A percentile compares a stretch with the other conserved stretches of the same genome.
Evolutionary conservation across 148 eudicot genomes (phyloP).

Genomic region (Rhododendron kiyosumense): DNA sequence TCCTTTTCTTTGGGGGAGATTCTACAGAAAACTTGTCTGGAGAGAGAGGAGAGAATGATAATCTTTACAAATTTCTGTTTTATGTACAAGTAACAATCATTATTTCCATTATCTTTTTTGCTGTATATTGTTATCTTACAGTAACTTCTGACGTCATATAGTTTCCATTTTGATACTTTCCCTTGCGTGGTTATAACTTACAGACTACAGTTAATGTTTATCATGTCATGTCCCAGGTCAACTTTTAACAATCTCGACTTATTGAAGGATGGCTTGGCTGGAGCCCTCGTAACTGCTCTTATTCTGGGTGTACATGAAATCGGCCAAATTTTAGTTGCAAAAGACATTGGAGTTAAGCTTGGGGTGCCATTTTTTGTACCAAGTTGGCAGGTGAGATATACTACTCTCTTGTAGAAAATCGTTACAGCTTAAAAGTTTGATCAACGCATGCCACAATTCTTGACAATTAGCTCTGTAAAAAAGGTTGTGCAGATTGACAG

Average conservation of each 20-base stretch:
- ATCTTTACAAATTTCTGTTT: background rate
- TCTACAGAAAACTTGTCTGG: background rate
- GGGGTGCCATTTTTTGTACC: constrained; percentile 91
- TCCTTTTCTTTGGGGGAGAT: background rate
- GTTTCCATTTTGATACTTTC: background rate
- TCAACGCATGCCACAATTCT: background rate
- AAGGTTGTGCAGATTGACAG: background rate
- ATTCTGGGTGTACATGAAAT: constrained; percentile 85
- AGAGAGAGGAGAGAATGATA: background rate
- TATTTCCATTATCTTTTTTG: background rate
- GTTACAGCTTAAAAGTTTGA: background rate
- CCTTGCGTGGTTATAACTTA: background rate
- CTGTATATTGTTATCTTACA: background rate
- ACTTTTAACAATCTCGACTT: constrained; percentile 64
- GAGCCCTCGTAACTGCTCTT: constrained; percentile 86
- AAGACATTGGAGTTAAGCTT: constrained; percentile 64
- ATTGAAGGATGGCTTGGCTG: constrained; percentile 85
- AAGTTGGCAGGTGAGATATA: constrained; percentile 94
- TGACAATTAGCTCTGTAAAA: background rate
- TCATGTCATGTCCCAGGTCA: constrained; percentile 56
- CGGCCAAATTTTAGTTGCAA: constrained; percentile 74
- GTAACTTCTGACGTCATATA: background rate
- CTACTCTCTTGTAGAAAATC: background rate
- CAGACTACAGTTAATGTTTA: background rate
- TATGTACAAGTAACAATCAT: background rate